Base-by-base conservation (phyloP, 2,329 filamentous ascomycete species). In the Aspergillus luchuensis region DNA sequence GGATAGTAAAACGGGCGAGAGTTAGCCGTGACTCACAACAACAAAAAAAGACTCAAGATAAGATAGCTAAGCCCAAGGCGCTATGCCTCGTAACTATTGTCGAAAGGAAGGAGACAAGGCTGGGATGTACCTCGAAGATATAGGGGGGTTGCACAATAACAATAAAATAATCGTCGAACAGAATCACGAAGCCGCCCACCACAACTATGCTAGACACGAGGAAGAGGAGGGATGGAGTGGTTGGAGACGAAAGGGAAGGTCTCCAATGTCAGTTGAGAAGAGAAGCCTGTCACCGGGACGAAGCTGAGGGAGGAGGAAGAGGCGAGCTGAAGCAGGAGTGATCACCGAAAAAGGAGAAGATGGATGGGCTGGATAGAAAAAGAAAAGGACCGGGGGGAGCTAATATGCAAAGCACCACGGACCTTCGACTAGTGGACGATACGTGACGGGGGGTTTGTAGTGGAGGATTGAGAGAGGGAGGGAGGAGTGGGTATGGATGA, bases 261-360 rank as follows among this genome's bases (percentile, higher is more conserved):
- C 59, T 63, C 51, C 58, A 57, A 56, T 59, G 51, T 50, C 54
- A 47, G 47, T 17, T 36, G 57, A 28, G 56, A 47, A 39, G 56
- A 47, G 48, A 43, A 65, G 65, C 56, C 61, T 66, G 66, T 69
- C 67, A 61, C 66, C 67, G 65, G 67, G 67, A 67, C 65, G 60
- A 61, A 67, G 56, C 63, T 58, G 41, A 55, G 59, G 50, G 33
- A 57, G 52, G 57, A 21, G 45, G 41, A 56, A 36, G 65, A 61
- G 63, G 58, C 50, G 56, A 60, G 64, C 51, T 66, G 66, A 66
- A 67, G 59, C 55, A 50, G 57, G 41, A 51, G 56, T 52, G 49
- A 51, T 49, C 49, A 41, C 56, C 60, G 47, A 49, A 63, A 63
- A 64, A 56, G 60, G 58, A 62, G 61, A 63, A 55, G 59, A 61